These are phyloP conservation scores for Alloascoidea africana DNA, from an alignment of 805 yeast genomes.

Conservation along the genomic window DNA sequence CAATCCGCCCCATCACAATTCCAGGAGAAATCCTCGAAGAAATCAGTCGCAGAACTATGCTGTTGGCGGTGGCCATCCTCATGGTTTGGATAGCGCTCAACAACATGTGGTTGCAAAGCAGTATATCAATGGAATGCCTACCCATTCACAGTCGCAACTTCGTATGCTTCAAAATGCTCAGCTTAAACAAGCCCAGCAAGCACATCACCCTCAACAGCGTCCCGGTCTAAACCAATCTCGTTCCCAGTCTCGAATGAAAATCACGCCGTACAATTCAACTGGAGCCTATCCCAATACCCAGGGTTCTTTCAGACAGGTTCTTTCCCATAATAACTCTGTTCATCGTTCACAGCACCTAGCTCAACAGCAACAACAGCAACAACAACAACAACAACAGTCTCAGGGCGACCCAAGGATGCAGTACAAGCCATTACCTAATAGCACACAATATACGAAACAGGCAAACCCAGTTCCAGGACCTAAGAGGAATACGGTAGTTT, in stretches of 20 bases:
- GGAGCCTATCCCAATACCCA: neutral
- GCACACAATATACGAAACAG: too few relatives aligned
- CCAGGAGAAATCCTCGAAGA: neutral
- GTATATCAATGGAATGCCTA: slow-evolving; percentile 1
- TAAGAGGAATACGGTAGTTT: too few relatives aligned
- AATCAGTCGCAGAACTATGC: too few relatives aligned
- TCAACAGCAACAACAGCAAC: neutral
- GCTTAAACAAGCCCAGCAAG: neutral
- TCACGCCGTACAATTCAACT: neutral
- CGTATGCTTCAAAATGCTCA: neutral
- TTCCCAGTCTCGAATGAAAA: slow-evolving; percentile 1
- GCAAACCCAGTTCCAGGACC: too few relatives aligned
- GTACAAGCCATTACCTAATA: too few relatives aligned
- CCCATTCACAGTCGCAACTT: slow-evolving; percentile 1
- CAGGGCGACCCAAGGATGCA: too few relatives aligned
- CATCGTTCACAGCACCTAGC: too few relatives aligned
- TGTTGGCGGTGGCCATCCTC: too few relatives aligned
- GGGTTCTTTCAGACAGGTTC: neutral
- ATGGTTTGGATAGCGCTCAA: too few relatives aligned
- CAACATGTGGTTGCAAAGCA: neutral
- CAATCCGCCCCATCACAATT: slow-evolving; percentile 24
- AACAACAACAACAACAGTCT: neutral
- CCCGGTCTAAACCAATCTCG: slow-evolving; percentile 1
- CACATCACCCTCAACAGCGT: too few relatives aligned
- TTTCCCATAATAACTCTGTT: neutral